Conservation (phyloP, 306 rosid genomes). For the Senna siamea region DNA sequence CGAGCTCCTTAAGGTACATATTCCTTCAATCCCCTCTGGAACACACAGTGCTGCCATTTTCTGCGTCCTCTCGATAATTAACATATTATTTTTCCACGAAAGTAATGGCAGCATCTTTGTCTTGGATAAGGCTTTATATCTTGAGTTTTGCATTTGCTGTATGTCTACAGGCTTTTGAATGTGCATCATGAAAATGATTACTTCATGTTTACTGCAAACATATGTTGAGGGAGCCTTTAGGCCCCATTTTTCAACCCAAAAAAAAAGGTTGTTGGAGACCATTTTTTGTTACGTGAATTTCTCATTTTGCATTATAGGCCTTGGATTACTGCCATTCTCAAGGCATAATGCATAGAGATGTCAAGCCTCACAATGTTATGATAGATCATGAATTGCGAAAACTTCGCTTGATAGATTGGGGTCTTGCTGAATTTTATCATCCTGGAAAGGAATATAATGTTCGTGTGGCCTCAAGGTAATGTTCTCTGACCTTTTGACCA, state of each 20-base stretch:
- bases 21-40: conserved; percentile 2
- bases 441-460: conserved; percentile 86
- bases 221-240: not conserved
- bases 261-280: not conserved
- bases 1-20: conserved; percentile 81
- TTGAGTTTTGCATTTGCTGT: conserved; percentile 6
- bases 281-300: conserved; percentile 16
- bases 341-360: conserved; percentile 88
- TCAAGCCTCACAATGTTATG: conserved; percentile 87
- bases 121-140: conserved; percentile 9
- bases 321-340: conserved; percentile 83
- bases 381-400: conserved; percentile 81
- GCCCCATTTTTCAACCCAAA: not conserved
- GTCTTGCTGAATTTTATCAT: conserved; percentile 86
- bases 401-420: conserved; percentile 90
- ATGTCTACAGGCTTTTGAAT: not conserved
- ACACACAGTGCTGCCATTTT: conserved; percentile 1
- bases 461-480: conserved; percentile 81
- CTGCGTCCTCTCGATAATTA: conserved; percentile 7
- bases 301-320: conserved; percentile 55
- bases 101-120: not conserved
- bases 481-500: conserved; percentile 2
- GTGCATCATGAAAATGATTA: conserved; percentile 11
- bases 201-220: not conserved
- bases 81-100: not conserved